phyloP scores from a whole-genome alignment of 208 protist species.

The Naegleria gruberi region DNA sequence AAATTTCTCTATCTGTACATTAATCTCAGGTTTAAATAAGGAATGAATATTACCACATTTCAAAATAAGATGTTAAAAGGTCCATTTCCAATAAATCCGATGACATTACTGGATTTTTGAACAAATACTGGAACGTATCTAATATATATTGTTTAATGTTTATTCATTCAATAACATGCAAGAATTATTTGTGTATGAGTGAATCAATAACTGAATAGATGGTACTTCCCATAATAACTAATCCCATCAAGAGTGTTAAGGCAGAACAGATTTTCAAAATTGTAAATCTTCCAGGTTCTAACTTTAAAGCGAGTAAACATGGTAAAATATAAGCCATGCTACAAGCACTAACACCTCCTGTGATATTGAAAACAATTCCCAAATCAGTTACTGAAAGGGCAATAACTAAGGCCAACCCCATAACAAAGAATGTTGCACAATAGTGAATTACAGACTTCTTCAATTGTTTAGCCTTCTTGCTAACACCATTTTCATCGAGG shows the following conservation, averaged over 20 bases:
- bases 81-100: too few relatives aligned
- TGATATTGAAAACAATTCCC: slow-evolving; percentile 10
- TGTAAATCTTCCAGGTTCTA: neutral
- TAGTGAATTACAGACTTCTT: neutral
- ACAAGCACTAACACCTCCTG: slow-evolving; percentile 7
- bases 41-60: too few relatives aligned
- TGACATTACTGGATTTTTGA: too few relatives aligned
- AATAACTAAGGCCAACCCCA: neutral
- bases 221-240: neutral
- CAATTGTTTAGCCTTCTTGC: neutral
- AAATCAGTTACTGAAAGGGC: neutral
- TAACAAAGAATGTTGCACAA: neutral
- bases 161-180: too few relatives aligned
- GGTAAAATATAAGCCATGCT: neutral
- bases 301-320: neutral
- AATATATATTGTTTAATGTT: too few relatives aligned
- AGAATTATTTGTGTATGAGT: too few relatives aligned
- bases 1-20: too few relatives aligned
- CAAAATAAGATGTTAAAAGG: too few relatives aligned
- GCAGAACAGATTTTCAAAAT: neutral
- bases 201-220: neutral
- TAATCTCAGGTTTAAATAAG: too few relatives aligned
- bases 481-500: neutral
- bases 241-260: neutral
- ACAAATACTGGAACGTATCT: too few relatives aligned